phyloP scores from a whole-genome alignment of 768 basidiomycete species.

The Russula brevipes region DNA sequence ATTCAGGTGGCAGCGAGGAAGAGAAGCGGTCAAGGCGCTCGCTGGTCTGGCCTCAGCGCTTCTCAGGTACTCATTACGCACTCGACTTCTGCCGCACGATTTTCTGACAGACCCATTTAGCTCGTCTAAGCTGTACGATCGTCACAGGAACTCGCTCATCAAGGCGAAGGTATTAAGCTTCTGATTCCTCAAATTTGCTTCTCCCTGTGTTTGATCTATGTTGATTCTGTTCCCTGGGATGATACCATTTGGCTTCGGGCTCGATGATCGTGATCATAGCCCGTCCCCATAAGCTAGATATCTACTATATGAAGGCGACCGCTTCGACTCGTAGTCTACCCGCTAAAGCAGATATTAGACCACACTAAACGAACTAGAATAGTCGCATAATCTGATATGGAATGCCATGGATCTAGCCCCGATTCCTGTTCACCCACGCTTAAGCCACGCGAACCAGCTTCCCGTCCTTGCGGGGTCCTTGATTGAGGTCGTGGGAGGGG shows the following conservation, averaged over 20 bases:
- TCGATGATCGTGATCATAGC: not conserved
- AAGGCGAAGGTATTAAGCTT: slow-evolving; percentile 50
- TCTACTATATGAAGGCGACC: not conserved
- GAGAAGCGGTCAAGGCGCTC: slow-evolving; percentile 55
- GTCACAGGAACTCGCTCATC: slow-evolving; percentile 56
- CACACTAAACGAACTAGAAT: not conserved
- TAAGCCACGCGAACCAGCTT: slow-evolving; percentile 11
- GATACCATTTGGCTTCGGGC: slow-evolving; percentile 16
- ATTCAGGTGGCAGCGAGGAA: slow-evolving; percentile 62
- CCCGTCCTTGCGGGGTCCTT: not conserved
- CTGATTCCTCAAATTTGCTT: slow-evolving; percentile 20
- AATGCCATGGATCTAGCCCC: not conserved
- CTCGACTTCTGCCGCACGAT: slow-evolving; percentile 18
- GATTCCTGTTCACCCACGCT: not conserved
- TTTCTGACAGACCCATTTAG: slow-evolving; percentile 35
- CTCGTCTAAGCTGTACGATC: slow-evolving; percentile 69
- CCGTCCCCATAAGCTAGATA: not conserved
- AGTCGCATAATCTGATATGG: too few species aligned
- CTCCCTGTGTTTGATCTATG: slow-evolving; percentile 14
- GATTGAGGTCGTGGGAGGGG: not conserved
- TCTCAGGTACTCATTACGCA: slow-evolving; percentile 50
- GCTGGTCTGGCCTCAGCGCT: slow-evolving; percentile 65
- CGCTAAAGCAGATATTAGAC: not conserved
- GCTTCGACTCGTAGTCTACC: not conserved
- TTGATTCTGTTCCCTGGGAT: slow-evolving; percentile 11